Base-by-base conservation (phyloP, 768 basidiomycete genomes). In the Glaciozyma antarctica region DNA sequence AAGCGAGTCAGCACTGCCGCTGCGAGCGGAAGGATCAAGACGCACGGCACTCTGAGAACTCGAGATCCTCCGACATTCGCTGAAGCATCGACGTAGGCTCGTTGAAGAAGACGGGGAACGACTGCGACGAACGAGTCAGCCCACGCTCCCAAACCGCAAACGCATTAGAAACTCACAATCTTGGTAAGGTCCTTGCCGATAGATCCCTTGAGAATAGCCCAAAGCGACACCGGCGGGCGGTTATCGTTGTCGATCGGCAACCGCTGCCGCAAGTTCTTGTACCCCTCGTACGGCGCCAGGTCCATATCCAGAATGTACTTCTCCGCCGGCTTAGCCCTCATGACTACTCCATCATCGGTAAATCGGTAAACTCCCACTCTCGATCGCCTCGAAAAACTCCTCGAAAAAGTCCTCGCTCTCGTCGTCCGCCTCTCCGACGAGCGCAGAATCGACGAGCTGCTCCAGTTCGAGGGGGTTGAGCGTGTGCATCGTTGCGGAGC, bases 301-400 rank as follows among this genome's bases (percentile, higher is more conserved):
- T 81, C 76, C 30, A 81, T 53, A 21, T 60, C 45, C 26, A 68
- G 60, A 10, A 57, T 45, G 56, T 67, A 32, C 24, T 63, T 58
- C 41, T 65, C 55, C 22, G 64, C 63, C 24, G 48, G 61, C 8
- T 62, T 58, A 45, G 47, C 74, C 63, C 45, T n/a, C 80, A 81
- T 28, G 81, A 77, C n/a, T 90, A 80, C 17, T 82, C 81, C 57
- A 2, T 84, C 82, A 22, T 93, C 81, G 32, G 87, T 77, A 21
- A 21, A 93, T 79, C 72, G 88, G 88, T 0, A 93, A 77, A 49
- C 80, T 84, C 55, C 87, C 86, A 21, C 84, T 77, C 74, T 97
- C 93, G 73, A 97, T 92, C 38, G 94, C 93, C 75, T 97, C 94
- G 74, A 94, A 97, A 77, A 97, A 97, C 76, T 98, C 92, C 77